phyloP scores from a whole-genome alignment of 352 stramenopile species.

The Pythium phragmiticola region DNA sequence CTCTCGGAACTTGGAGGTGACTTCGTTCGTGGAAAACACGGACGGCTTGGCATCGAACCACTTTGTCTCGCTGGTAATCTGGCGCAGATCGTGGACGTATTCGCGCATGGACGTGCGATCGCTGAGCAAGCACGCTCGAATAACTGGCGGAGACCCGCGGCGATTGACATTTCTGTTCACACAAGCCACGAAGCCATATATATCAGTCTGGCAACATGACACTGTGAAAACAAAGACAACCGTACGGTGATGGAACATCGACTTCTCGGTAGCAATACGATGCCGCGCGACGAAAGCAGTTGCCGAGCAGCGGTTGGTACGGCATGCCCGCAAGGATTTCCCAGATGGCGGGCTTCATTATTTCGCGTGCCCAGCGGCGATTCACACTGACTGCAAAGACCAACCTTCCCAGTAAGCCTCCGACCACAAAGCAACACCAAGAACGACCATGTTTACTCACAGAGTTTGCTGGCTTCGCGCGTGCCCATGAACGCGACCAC shows the following conservation, averaged over 20 bases:
- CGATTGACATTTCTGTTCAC: constrained; percentile 80
- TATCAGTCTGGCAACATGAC: background rate
- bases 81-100: constrained; percentile 81
- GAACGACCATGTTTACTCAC: constrained; percentile 11
- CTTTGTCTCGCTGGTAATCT: constrained; percentile 70
- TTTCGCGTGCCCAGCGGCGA: constrained; percentile 69
- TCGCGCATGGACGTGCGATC: constrained; percentile 85
- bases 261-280: constrained; percentile 88
- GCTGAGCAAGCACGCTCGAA: constrained; percentile 78
- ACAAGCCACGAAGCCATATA: background rate
- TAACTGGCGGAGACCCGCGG: constrained; percentile 77
- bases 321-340: constrained; percentile 80
- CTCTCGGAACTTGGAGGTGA: constrained; percentile 35
- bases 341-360: constrained; percentile 83
- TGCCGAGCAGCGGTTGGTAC: constrained; percentile 70
- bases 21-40: constrained; percentile 42
- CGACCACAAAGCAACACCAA: constrained; percentile 10
- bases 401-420: constrained; percentile 2
- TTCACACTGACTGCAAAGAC: constrained; percentile 60
- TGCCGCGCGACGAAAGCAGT: constrained; percentile 79
- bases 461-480: constrained; percentile 38
- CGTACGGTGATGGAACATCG: constrained; percentile 82
- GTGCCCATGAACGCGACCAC: constrained; percentile 66
- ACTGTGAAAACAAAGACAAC: background rate
- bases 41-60: constrained; percentile 57